A percentile compares a stretch with the other conserved stretches of the same genome.
These are phyloP conservation scores for Xylariaceae sp. DNA, from an alignment of 2,329 filamentous ascomycete species.

Conservation along the genomic window DNA sequence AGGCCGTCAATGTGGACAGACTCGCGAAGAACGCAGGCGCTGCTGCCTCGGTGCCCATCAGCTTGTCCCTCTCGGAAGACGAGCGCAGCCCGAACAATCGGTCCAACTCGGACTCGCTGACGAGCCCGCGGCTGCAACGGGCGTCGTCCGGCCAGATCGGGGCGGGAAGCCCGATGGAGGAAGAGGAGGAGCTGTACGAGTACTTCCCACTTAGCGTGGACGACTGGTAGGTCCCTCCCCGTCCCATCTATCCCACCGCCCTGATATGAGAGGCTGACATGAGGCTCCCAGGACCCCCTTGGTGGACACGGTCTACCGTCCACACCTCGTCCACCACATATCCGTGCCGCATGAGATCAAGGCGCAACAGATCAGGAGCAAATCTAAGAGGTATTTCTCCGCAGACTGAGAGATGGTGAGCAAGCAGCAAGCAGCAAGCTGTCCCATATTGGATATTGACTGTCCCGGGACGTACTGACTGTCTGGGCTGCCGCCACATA, in stretches of 20 bases:
- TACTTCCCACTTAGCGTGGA: conserved; percentile 89
- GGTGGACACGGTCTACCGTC: conserved; percentile 33
- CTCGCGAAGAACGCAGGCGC: conserved; percentile 17
- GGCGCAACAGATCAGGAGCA: conserved; percentile 57
- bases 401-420: conserved; percentile 48
- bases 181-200: conserved; percentile 80
- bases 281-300: conserved; percentile 14
- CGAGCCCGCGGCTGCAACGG: conserved; percentile 37
- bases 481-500: too few relatives aligned
- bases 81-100: conserved; percentile 48
- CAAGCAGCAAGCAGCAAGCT: too few relatives aligned
- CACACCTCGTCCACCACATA: conserved; percentile 90
- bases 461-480: too few relatives aligned
- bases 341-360: conserved; percentile 62
- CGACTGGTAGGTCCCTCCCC: conserved; percentile 55
- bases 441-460: too few relatives aligned
- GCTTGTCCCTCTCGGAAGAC: conserved; percentile 52
- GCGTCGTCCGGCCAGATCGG: conserved; percentile 26
- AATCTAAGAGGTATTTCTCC: conserved; percentile 65
- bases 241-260: background rate
- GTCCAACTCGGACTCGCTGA: conserved; percentile 37
- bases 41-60: conserved; percentile 32
- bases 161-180: conserved; percentile 61
- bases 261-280: too few relatives aligned
- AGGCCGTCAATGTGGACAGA: conserved; percentile 12